phyloP scores from a whole-genome alignment of 495 filamentous ascomycete species.

The Aspergillus incahuasiensis region DNA sequence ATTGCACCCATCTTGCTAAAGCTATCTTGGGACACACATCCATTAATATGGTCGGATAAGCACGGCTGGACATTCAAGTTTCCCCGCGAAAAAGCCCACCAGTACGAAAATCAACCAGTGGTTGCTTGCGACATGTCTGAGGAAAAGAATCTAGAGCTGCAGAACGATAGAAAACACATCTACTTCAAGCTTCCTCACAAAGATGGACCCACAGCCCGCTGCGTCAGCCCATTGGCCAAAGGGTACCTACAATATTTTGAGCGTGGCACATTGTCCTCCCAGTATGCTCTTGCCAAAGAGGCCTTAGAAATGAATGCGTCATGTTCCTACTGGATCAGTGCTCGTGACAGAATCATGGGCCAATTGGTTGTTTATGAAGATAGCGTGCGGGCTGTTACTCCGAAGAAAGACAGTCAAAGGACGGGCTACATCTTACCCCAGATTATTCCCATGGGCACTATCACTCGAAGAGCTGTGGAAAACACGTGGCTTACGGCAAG shows the following conservation, averaged over 20 bases:
- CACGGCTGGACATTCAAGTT: constrained; percentile 91
- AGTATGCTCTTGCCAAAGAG: constrained; percentile 85
- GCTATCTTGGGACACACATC: constrained; percentile 82
- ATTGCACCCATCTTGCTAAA: constrained; percentile 83
- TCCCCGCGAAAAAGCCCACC: constrained; percentile 53
- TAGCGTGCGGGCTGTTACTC: constrained; percentile 38
- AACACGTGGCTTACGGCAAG: constrained; percentile 98
- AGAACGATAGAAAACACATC: constrained; percentile 57
- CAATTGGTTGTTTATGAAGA: constrained; percentile 89
- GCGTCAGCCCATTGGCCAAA: constrained; percentile 83
- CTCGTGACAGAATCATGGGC: constrained; percentile 82
- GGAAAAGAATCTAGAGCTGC: constrained; percentile 58
- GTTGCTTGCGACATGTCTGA: constrained; percentile 69
- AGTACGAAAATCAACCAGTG: constrained; percentile 67
- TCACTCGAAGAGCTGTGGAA: constrained; percentile 94
- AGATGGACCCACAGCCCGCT: constrained; percentile 81
- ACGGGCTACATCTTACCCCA: constrained; percentile 94
- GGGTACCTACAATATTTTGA: constrained; percentile 88
- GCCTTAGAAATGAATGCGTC: constrained; percentile 97
- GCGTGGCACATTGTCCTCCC: constrained; percentile 76
- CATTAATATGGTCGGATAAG: constrained; percentile 87
- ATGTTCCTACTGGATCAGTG: constrained; percentile 98
- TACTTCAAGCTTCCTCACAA: constrained; percentile 98
- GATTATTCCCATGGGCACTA: constrained; percentile 96
- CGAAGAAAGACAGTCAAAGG: constrained; percentile 19